Conservation (phyloP, 805 yeast genomes). For the Suhomyces sp. region DNA sequence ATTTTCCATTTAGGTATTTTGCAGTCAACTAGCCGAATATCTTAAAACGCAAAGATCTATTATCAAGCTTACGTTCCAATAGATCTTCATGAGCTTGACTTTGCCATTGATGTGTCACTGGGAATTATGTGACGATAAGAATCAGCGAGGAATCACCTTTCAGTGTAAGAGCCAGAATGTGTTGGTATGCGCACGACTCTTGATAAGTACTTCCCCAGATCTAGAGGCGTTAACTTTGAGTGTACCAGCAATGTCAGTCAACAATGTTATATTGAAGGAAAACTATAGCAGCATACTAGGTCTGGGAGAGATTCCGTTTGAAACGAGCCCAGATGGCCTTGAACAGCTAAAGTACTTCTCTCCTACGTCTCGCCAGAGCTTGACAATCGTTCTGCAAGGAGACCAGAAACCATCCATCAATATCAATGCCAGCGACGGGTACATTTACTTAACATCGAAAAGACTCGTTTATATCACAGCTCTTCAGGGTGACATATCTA, state of each 20-base stretch:
- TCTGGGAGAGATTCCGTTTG: conserved; percentile 15
- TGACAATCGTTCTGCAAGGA: conserved; percentile 22
- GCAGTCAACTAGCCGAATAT: neutral
- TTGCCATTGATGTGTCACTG: too few species aligned
- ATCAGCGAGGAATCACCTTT: too few species aligned
- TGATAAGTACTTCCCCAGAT: neutral
- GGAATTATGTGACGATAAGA: too few species aligned
- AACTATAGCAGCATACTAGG: conserved; percentile 11
- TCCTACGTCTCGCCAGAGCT: conserved; percentile 25
- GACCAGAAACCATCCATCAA: conserved; percentile 12
- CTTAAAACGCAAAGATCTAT: neutral
- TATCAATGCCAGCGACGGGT: conserved; percentile 38
- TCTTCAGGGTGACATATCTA: conserved; percentile 40
- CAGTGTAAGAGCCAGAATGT: too few species aligned
- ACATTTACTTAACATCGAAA: conserved; percentile 39
- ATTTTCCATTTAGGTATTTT: too few species aligned
- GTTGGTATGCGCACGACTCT: neutral
- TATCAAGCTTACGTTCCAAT: neutral
- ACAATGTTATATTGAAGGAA: conserved; percentile 18
- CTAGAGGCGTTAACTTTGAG: neutral
- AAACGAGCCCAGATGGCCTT: conserved; percentile 15
- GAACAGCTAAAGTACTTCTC: conserved; percentile 16
- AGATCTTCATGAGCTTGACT: too few species aligned
- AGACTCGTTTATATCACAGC: conserved; percentile 39
- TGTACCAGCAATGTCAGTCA: conserved; percentile 24